phyloP scores from a whole-genome alignment of 164 flowering plant species.

The Annona cherimola region DNA sequence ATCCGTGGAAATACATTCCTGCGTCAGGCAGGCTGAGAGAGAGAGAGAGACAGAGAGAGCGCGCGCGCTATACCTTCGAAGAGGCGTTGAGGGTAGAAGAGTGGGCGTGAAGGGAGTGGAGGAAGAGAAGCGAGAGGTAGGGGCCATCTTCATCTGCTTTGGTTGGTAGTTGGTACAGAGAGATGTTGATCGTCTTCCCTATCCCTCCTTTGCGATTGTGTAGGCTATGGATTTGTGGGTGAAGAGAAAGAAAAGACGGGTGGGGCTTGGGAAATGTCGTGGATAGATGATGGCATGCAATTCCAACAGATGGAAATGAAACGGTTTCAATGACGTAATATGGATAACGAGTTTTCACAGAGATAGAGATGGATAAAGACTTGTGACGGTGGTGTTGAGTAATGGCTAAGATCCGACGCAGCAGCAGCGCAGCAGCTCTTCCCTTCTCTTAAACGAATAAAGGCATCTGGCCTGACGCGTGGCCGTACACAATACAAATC shows the following conservation, averaged over 20 bases:
- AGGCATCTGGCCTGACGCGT: too few species aligned
- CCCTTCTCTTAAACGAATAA: not conserved
- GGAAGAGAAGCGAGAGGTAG: slow-evolving; percentile 9
- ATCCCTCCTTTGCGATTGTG: not conserved
- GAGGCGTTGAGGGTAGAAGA: slow-evolving; percentile 9
- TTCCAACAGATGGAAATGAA: not conserved
- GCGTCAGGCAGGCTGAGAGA: not conserved
- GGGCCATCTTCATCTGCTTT: not conserved
- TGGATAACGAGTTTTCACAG: not conserved
- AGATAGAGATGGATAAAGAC: too few species aligned
- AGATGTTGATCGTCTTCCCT: not conserved
- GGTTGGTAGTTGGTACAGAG: not conserved
- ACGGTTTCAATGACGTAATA: not conserved
- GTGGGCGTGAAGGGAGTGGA: slow-evolving; percentile 6
- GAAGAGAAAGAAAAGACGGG: too few species aligned
- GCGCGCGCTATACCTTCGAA: not conserved
- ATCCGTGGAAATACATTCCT: not conserved
- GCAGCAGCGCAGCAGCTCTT: not conserved
- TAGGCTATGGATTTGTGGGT: not conserved
- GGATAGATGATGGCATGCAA: not conserved
- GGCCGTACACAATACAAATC: too few species aligned
- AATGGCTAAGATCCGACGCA: not conserved
- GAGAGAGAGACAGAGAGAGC: not conserved
- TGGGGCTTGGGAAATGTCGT: too few species aligned
- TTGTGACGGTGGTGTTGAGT: too few species aligned